Evolutionary conservation across 768 basidiomycete species (phyloP), one percentile per base, ranked within the genome.

Genomic region (Rhodotorula paludigena): DNA sequence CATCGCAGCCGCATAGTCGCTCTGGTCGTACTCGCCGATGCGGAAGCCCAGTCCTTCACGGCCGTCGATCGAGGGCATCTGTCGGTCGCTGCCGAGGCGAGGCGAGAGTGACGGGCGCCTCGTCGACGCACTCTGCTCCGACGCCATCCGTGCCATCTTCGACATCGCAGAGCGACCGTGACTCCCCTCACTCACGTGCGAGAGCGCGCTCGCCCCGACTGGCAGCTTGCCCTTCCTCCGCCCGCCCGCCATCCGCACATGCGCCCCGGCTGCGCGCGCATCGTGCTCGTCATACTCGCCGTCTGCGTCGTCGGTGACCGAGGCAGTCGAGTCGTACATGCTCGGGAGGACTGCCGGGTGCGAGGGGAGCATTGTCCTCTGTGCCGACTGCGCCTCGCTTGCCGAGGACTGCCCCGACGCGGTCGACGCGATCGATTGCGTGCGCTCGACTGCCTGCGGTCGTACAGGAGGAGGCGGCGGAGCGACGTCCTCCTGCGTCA

Each of bases 271-370:
- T 49, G 18, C n/a, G 41, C 21, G 4, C 5, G 36, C 18, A 0
- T 33, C 59, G 14, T 49, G 35, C 11, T 23, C 20, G 35, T 60
- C 58, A 25, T 33, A 35, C 49, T 41, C 48, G 54, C 41, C 32
- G 41, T 60, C 65, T 21, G 60, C 48, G 38, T 53, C 49, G 30
- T 60, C 65, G 20, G 65, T 60, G 1, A 36, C 41, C 5, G 65
- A 66, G 8, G 65, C 65, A 32, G 59, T 60, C 45, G 58, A 60
- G 36, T 41, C 65, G 54, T 60, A 66, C 36, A 56, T 49, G 12
- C 41, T 35, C 10, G 64, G 64, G 11, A 65, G 35, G 14, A 41
- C 21, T 49, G 18, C 30, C 21, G 64, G 64, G 52, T 65, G 64
- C 0, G 57, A 45, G 30, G 64, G 57, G 32, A 65, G 63, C 56